A percentile compares a stretch with the other conserved stretches of the same genome.
Conservation (phyloP, 2,329 filamentous ascomycete species). For the Penicillium sp. region DNA sequence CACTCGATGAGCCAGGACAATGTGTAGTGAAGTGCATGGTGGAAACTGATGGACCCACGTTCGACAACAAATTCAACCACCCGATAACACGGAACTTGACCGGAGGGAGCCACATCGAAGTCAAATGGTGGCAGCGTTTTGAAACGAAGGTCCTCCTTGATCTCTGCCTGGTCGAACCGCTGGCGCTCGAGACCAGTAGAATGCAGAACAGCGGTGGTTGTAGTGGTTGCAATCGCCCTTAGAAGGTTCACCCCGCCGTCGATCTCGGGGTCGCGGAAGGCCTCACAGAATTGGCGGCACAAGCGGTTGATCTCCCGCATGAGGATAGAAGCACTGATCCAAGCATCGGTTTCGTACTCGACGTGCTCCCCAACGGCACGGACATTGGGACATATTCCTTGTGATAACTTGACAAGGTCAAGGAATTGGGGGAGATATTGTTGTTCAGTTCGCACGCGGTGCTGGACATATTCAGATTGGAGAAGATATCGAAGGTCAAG, state of each 20-base stretch:
- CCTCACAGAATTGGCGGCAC: slow-evolving; percentile 82
- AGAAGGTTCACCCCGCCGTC: slow-evolving; percentile 68
- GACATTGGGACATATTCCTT: slow-evolving; percentile 93
- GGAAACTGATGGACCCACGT: slow-evolving; percentile 90
- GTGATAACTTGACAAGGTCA: slow-evolving; percentile 91
- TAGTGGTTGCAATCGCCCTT: slow-evolving; percentile 66
- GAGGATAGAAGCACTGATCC: slow-evolving; percentile 94
- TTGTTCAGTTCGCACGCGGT: slow-evolving; percentile 76
- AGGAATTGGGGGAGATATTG: slow-evolving; percentile 92
- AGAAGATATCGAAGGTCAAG: slow-evolving; percentile 90
- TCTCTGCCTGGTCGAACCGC: slow-evolving; percentile 82
- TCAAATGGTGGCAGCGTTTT: slow-evolving; percentile 76
- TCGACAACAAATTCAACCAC: slow-evolving; percentile 88
- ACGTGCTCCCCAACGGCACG: slow-evolving; percentile 93
- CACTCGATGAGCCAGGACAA: slow-evolving; percentile 94
- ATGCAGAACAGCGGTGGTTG: slow-evolving; percentile 83
- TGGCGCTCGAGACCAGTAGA: slow-evolving; percentile 85
- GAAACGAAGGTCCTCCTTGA: slow-evolving; percentile 83
- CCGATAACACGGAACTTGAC: slow-evolving; percentile 56
- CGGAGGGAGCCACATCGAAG: slow-evolving; percentile 61
- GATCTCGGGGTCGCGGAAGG: slow-evolving; percentile 71
- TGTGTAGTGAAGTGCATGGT: slow-evolving; percentile 94
- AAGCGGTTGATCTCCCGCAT: slow-evolving; percentile 93
- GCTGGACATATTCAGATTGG: slow-evolving; percentile 82
- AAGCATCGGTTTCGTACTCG: slow-evolving; percentile 96